Conservation (phyloP, 208 protist genomes). For the Zelonia costaricensis region DNA sequence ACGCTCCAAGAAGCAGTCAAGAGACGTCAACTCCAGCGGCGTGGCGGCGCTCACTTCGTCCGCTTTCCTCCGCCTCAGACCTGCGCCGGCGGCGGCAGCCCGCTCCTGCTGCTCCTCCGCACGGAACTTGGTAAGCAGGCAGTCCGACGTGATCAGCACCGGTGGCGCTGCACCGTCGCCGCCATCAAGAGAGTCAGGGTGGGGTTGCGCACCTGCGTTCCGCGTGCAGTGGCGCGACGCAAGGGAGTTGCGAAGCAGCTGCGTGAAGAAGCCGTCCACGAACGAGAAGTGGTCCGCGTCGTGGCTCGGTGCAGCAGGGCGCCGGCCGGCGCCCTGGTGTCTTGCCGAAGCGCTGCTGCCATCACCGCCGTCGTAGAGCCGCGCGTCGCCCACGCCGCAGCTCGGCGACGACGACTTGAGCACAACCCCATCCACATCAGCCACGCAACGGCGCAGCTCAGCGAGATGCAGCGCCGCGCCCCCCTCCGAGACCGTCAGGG, state of each 20-base stretch:
- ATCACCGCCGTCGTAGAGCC: constrained; percentile 43
- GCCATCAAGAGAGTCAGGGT: background rate
- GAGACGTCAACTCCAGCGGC: background rate
- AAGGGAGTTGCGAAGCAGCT: constrained; percentile 35
- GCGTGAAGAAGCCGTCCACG: constrained; percentile 69
- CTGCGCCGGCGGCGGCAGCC: background rate
- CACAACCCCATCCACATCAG: constrained; percentile 55
- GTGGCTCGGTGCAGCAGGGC: background rate
- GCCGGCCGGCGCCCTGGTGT: background rate
- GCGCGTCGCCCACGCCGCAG: constrained; percentile 78
- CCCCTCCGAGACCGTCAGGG: background rate
- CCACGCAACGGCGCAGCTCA: constrained; percentile 14
- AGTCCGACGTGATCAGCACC: constrained; percentile 20
- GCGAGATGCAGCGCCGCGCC: too few species aligned
- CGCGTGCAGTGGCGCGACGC: background rate
- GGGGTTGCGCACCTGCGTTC: too few species aligned
- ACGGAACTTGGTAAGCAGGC: constrained; percentile 14
- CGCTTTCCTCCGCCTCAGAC: background rate
- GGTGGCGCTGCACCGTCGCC: background rate
- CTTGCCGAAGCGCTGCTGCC: too few species aligned
- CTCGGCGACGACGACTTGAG: constrained; percentile 82
- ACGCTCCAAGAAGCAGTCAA: constrained; percentile 22
- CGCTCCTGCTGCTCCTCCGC: background rate
- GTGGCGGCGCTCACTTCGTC: background rate
- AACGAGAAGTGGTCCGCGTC: constrained; percentile 16